Base-by-base conservation (phyloP, 2,329 filamentous ascomycete species). In the Cryoendolithus antarcticus region DNA sequence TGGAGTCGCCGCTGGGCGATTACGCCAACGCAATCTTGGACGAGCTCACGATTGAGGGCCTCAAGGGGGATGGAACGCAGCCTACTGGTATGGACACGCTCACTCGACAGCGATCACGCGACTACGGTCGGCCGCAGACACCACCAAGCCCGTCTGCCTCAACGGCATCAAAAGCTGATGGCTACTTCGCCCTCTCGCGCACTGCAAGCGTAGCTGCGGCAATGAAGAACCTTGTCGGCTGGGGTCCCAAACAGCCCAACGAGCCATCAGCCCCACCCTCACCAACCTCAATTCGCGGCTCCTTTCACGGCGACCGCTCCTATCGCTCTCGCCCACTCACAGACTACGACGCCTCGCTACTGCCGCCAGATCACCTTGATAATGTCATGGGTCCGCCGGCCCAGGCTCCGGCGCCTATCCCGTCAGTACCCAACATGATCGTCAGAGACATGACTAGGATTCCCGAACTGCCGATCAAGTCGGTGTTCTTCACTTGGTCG, bases 401-500 rank as follows among this genome's bases (percentile, higher is more conserved):
- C 37, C 71, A 95, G 58, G 74, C 86, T 44, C 71, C 78, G 37
- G 82, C 84, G 6, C 77, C 75, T 44, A 77, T 85, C 45, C 89
- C 91, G 1, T 72, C 78, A n/a, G 86, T 86, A 3, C 80, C 83
- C 8, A 75, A 78, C 0, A 94, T 82, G 54, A 65, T 75, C 46
- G 67, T 75, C 37, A 74, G 80, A 42, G 71, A 78, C 44, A 58
- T 75, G 24, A 66, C 70, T 1, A 66, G 75, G 38, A 51, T 67
- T 7, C 80, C 83, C 1, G 62, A 60, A 9, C 71, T 96, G 21
- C 91, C 91, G 1, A 61, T 98, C 11, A 73, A 74, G 43, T 94
- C 86, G 57, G 79, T 73, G 6, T 93, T 96, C 60, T 71, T 94
- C 46, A 85, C 94, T 47, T 98, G 89, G 88, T 94, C 88, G 3